Evolutionary conservation across 2,329 filamentous ascomycete genomes (phyloP), one percentile per base, ranked within the genome.

Genomic region (Trichoderma sp.): DNA sequence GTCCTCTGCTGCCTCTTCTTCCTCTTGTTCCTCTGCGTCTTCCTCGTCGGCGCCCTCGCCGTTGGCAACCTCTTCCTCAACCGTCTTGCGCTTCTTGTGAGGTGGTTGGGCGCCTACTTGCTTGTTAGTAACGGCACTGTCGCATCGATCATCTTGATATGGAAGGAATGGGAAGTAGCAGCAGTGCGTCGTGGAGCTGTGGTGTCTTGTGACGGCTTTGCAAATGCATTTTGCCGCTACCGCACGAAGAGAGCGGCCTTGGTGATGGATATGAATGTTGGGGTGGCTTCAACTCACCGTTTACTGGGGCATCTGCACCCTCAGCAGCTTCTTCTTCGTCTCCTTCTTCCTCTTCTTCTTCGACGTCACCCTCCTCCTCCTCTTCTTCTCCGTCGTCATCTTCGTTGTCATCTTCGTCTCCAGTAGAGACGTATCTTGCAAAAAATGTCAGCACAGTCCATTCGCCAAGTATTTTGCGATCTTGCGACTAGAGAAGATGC

Each of bases 71-170:
- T 77, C 77, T 23, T 73, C 77, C 26, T 78, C 75, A 70, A 75
- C 79, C 30, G 84, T 85, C 83, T 86, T 87, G 76, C 82, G 82
- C 80, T 86, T 87, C 82, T 87, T 87, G 71, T 82, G 83, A 47
- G 85, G 85, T 63, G 84, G 85, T 68, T 82, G 81, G 72, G 81
- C 78, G 68, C 79, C 80, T 61, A 23, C 15, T 13, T 23, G 26
- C 6, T 15, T 59, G 70, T 68, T 47, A 71, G 62, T 50, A n/a
- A 53, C 28, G 28, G 53, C 1, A 8, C 23, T 36, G 9, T 62
- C 28, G 28, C 36, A 13, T 26, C 6, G 4, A 47, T 58, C 6
- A 15, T 39, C 11, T 32, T 47, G 9, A 3, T 43, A 11, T 30
- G 20, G 47, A 23, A 7, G n/a, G 6, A 26, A 36, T 8, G 32